phyloP scores from a whole-genome alignment of 139 green algal genomes.

The Marvania coccoides region DNA sequence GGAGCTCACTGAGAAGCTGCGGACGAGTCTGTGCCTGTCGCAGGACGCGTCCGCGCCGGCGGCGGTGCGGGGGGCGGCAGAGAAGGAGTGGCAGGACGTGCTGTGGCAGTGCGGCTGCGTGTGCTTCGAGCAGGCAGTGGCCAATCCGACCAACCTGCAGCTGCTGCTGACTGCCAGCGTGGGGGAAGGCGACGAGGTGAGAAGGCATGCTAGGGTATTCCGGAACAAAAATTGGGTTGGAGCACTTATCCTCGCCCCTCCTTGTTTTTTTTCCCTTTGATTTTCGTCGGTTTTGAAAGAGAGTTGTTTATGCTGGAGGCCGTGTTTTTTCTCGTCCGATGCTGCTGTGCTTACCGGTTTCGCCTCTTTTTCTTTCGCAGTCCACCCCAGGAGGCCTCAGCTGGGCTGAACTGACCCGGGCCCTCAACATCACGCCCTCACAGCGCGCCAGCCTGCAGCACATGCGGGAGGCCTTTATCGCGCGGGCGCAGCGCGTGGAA shows the following conservation, averaged over 20 bases:
- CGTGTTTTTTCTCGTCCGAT: too few species aligned
- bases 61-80: neutral
- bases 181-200: too few species aligned
- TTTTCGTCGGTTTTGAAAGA: too few species aligned
- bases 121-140: neutral
- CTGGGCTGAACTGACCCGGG: neutral
- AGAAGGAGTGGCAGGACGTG: neutral
- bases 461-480: neutral
- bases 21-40: neutral
- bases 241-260: too few species aligned
- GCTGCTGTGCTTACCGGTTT: too few species aligned
- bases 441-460: neutral
- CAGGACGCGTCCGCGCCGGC: neutral
- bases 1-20: too few species aligned
- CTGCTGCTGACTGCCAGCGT: neutral
- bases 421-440: neutral
- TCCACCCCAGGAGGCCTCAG: too few species aligned
- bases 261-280: too few species aligned
- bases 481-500: neutral
- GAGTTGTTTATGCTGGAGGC: too few species aligned
- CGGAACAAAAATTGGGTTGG: too few species aligned
- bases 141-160: neutral
- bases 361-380: too few species aligned
- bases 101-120: neutral
- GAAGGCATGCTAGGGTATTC: too few species aligned